Percentiles rank a stretch among this genome's conserved stretches.
These are phyloP conservation scores for Casuarina glauca DNA, from an alignment of 306 rosid species.

Conservation along the genomic window DNA sequence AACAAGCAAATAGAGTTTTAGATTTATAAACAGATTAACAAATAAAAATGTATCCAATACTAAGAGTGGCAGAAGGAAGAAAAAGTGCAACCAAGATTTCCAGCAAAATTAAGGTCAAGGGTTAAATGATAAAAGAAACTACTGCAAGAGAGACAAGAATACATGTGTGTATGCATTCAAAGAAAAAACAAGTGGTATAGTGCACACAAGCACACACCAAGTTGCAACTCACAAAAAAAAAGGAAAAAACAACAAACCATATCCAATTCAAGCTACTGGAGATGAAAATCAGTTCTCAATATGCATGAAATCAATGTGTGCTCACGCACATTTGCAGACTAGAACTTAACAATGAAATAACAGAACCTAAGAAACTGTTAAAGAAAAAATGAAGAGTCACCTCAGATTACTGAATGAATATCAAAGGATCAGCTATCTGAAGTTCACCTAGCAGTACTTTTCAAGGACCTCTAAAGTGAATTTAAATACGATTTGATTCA, in stretches of 20 bases:
- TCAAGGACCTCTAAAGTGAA: not conserved
- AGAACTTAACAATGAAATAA: not conserved
- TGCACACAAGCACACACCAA: not conserved
- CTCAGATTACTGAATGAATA: not conserved
- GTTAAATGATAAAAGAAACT: not conserved
- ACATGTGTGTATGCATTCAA: not conserved
- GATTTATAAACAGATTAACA: constrained; percentile 6
- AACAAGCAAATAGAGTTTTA: constrained; percentile 17
- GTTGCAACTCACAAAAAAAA: not conserved
- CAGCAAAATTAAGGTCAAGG: not conserved
- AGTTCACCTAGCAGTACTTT: not conserved
- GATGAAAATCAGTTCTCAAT: not conserved
- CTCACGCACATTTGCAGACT: not conserved
- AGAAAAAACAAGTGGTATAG: not conserved
- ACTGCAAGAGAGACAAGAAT: not conserved
- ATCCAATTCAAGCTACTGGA: not conserved
- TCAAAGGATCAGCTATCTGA: not conserved
- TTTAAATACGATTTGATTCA: not conserved
- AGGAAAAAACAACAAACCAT: not conserved
- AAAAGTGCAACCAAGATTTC: not conserved
- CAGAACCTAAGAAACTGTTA: not conserved
- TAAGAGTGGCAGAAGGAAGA: not conserved
- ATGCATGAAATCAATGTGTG: not conserved
- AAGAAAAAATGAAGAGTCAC: not conserved
- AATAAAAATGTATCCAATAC: constrained; percentile 1